phyloP scores from a whole-genome alignment of 2,329 filamentous ascomycete species.

The Pyricularia pennisetigena region DNA sequence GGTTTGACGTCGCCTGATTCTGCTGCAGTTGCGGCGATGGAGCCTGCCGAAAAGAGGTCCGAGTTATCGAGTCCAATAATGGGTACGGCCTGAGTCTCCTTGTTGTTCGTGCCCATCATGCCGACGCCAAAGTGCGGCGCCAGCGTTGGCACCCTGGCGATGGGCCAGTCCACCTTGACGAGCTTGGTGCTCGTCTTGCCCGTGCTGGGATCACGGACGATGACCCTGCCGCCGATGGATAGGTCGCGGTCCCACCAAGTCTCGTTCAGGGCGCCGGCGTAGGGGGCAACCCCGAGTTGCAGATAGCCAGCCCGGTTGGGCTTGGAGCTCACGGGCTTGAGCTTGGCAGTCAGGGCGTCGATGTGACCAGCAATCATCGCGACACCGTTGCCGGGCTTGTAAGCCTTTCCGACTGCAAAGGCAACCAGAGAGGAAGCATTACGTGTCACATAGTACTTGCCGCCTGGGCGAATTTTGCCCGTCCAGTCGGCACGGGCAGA shows the following conservation, averaged over 20 bases:
- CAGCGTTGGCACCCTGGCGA: slow-evolving; percentile 83
- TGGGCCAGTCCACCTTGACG: slow-evolving; percentile 89
- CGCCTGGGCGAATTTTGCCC: slow-evolving; percentile 61
- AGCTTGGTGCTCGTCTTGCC: slow-evolving; percentile 73
- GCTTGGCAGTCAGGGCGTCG: slow-evolving; percentile 78
- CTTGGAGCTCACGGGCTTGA: slow-evolving; percentile 86
- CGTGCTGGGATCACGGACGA: slow-evolving; percentile 62
- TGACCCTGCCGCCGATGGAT: slow-evolving; percentile 77
- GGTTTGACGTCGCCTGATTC: slow-evolving; percentile 30
- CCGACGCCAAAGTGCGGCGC: slow-evolving; percentile 87
- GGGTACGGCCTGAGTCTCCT: slow-evolving; percentile 88
- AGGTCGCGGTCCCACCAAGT: slow-evolving; percentile 99
- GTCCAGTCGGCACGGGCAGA: slow-evolving; percentile 72
- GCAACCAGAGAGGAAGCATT: slow-evolving; percentile 26
- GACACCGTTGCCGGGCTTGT: slow-evolving; percentile 25
- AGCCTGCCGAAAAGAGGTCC: slow-evolving; percentile 31
- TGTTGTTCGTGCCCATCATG: slow-evolving; percentile 60
- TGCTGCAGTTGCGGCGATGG: slow-evolving; percentile 15
- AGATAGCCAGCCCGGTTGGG: slow-evolving; percentile 77
- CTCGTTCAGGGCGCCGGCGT: slow-evolving; percentile 74
- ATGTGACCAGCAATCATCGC: slow-evolving; percentile 71
- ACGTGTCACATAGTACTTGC: slow-evolving; percentile 25
- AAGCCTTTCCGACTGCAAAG: slow-evolving; percentile 24
- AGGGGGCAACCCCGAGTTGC: slow-evolving; percentile 86
- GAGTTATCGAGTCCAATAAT: slow-evolving; percentile 82